Percentiles rank a stretch among this genome's conserved stretches.
Evolutionary conservation across 2,329 filamentous ascomycete genomes (phyloP).

Genomic region (Kalmusia sp.): DNA sequence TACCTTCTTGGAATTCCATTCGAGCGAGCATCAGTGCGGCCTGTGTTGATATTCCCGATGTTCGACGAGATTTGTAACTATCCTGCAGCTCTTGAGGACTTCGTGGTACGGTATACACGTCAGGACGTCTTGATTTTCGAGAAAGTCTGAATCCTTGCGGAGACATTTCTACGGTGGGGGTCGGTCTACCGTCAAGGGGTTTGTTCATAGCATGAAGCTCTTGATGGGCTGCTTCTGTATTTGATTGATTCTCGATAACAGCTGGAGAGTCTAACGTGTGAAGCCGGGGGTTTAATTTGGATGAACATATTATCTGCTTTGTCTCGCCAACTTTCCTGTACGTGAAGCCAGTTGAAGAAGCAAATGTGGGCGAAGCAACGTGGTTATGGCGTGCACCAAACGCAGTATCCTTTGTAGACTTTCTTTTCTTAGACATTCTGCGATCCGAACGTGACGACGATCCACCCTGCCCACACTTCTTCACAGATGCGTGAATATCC

Average conservation of each 20-base stretch:
- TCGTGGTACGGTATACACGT: conserved; percentile 15
- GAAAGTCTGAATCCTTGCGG: too few species aligned
- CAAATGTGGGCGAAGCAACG: conserved; percentile 29
- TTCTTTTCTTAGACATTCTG: conserved; percentile 1
- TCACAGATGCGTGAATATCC: conserved; percentile 23
- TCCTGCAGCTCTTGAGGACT: conserved; percentile 3
- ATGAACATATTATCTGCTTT: conserved; percentile 12
- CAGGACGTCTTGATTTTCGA: conserved; percentile 6
- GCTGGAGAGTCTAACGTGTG: conserved; percentile 36
- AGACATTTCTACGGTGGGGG: not conserved
- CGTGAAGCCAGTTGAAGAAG: conserved; percentile 33
- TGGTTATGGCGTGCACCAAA: conserved; percentile 14
- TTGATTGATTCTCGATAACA: not conserved
- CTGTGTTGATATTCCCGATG: conserved; percentile 45
- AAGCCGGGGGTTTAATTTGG: conserved; percentile 25
- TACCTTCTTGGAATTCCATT: conserved; percentile 40
- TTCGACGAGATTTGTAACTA: conserved; percentile 16
- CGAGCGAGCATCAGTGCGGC: conserved; percentile 44
- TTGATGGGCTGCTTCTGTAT: not conserved
- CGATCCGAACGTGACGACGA: not conserved
- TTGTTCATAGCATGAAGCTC: not conserved
- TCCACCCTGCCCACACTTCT: conserved; percentile 13
- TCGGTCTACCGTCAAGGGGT: not conserved
- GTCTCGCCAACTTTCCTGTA: conserved; percentile 30
- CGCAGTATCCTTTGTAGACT: not conserved